phyloP scores from a whole-genome alignment of 805 yeast species.

The Candida tibetensis region DNA sequence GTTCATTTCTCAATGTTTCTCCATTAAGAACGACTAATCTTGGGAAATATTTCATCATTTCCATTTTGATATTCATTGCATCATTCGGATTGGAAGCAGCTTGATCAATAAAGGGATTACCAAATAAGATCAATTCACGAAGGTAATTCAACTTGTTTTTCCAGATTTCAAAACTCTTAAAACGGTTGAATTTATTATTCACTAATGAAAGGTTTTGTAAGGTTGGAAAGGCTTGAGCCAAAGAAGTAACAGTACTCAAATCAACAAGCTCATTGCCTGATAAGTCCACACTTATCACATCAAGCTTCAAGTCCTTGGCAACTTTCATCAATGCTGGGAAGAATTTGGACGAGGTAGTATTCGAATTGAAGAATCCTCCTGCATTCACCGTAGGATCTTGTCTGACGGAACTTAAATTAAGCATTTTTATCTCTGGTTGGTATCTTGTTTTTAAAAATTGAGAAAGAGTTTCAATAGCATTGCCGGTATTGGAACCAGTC shows the following conservation, averaged over 20 bases:
- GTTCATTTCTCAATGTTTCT: conserved; percentile 70
- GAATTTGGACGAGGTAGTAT: conserved; percentile 70
- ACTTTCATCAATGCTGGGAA: conserved; percentile 87
- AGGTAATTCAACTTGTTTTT: conserved; percentile 68
- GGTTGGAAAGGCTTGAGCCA: conserved; percentile 72
- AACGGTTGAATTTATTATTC: conserved; percentile 61
- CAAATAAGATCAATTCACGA: conserved; percentile 72
- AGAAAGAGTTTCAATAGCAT: conserved; percentile 62
- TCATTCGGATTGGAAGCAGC: conserved; percentile 20
- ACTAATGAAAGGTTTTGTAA: conserved; percentile 78
- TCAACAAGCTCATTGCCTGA: conserved; percentile 61
- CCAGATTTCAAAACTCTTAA: conserved; percentile 69
- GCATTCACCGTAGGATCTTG: conserved; percentile 58
- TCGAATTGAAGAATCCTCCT: conserved; percentile 63
- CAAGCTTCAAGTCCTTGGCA: conserved; percentile 53
- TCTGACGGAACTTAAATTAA: conserved; percentile 65
- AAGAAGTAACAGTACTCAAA: conserved; percentile 52
- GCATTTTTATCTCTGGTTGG: conserved; percentile 58
- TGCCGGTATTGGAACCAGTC: conserved; percentile 14
- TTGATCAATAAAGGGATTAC: conserved; percentile 65
- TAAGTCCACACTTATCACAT: conserved; percentile 69
- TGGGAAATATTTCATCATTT: conserved; percentile 75
- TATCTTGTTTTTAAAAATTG: conserved; percentile 65
- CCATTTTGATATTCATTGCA: conserved; percentile 48
- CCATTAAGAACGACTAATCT: conserved; percentile 76